A percentile compares a stretch with the other conserved stretches of the same genome.
Evolutionary conservation across 2,329 filamentous ascomycete genomes (phyloP).

Genomic region (Pseudopyrenochaeta lycopersici): DNA sequence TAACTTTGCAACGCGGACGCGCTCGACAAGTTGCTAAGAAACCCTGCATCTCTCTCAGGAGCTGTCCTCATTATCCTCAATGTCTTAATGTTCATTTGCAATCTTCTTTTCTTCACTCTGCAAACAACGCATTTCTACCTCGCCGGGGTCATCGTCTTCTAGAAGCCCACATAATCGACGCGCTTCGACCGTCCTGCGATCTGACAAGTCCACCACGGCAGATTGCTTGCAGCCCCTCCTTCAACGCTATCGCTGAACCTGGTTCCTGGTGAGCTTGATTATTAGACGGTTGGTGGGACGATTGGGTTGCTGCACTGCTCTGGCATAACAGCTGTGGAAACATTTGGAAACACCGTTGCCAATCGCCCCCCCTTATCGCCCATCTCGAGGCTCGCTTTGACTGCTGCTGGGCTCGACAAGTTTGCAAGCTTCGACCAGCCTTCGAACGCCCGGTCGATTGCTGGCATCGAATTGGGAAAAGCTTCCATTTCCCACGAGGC

Average conservation of each 20-base stretch:
- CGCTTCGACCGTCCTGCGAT: conserved; percentile 28
- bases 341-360: background rate
- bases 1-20: conserved; percentile 6
- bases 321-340: background rate
- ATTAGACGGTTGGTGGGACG: conserved; percentile 3
- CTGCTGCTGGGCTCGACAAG: background rate
- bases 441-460: conserved; percentile 4
- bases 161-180: conserved; percentile 5
- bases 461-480: conserved; percentile 2
- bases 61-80: background rate
- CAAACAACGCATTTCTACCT: no score
- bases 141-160: conserved; percentile 2
- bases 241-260: conserved; percentile 15
- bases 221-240: conserved; percentile 19
- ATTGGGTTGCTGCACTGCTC: background rate
- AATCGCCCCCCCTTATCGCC: background rate
- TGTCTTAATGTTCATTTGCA: background rate
- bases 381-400: background rate
- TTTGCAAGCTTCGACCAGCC: background rate
- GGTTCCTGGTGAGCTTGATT: conserved; percentile 17
- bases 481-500: conserved; percentile 14
- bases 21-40: conserved; percentile 6
- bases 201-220: conserved; percentile 17
- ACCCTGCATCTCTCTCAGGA: background rate
- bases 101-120: background rate